Evolutionary conservation across 164 flowering plant species (phyloP), one percentile per base, ranked within the genome.

Genomic region (Chimonanthus praecox): DNA sequence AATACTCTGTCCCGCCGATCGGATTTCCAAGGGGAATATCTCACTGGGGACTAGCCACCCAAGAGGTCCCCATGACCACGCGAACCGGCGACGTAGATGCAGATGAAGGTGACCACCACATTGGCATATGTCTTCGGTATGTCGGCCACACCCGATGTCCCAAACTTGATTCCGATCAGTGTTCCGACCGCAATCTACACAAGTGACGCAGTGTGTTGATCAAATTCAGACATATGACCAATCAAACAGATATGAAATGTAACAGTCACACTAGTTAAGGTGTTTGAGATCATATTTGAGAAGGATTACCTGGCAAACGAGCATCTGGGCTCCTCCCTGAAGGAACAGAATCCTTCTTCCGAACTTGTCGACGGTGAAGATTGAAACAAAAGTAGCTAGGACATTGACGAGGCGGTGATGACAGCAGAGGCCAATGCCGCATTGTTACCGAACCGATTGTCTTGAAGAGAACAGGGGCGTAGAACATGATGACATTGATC

Each of bases 381-480:
- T 74, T 43, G 77, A 74, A 6, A 78, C 77, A 7, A 74, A 66
- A 65, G 80, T 78, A n/a, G 80, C 74, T 3, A 78, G 18, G 20
- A 77, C 75, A 64, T 80, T 80, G 66, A 77, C 80, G 4, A 48
- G 18, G 5, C 82, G 5, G 78, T 77, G 43, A 80, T 72, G 49
- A 72, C 80, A 44, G 80, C 76, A 8, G 82, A 80, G 65, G 69
- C 64, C 20, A 80, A 77, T 2, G 82, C 74, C 9, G 82, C 82
- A 21, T 77, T 70, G 64, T 62, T 62, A 1, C 80, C 82, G 50
- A 77, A 80, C 10, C 82, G 1, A 77, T 61, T 3, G 80, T 77
- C 69, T 69, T 80, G 58, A 80, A 80, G 20, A 80, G 71, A 10
- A 80, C 76, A 7, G 80, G 82, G 16, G 82, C 80, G 82, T 18